Evolutionary conservation across 2,329 filamentous ascomycete species (phyloP).

Genomic region (Scytalidium sp.): DNA sequence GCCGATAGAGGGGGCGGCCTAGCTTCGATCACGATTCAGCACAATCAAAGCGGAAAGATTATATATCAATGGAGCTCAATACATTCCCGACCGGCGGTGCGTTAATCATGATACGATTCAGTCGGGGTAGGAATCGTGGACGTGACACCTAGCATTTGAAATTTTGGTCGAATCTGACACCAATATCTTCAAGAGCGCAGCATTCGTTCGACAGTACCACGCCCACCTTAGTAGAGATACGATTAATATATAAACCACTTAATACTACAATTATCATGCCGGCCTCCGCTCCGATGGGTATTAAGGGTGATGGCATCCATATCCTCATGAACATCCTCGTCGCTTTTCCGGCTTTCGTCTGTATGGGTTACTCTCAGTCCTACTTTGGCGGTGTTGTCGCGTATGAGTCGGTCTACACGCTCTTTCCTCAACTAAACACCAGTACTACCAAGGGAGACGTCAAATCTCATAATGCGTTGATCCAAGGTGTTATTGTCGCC

Average conservation of each 20-base stretch:
- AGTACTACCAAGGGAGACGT: constrained; percentile 28
- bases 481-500: constrained; percentile 31
- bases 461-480: constrained; percentile 30
- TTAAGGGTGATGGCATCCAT: not conserved
- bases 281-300: not conserved
- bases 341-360: not conserved
- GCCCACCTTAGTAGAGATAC: not conserved
- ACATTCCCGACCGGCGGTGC: no score
- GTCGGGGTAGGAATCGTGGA: no score
- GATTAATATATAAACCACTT: not conserved
- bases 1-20: not conserved
- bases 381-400: not conserved
- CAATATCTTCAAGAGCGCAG: no score
- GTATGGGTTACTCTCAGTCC: not conserved
- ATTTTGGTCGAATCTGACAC: no score
- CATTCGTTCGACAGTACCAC: no score
- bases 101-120: no score
- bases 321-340: not conserved
- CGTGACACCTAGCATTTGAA: no score
- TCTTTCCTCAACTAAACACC: constrained; percentile 37
- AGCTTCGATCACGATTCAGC: not conserved
- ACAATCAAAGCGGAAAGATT: not conserved
- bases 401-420: not conserved
- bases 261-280: not conserved
- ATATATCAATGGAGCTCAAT: no score